These are phyloP conservation scores for Arctostaphylos glauca DNA, from an alignment of 148 eudicot genomes.

Conservation along the genomic window DNA sequence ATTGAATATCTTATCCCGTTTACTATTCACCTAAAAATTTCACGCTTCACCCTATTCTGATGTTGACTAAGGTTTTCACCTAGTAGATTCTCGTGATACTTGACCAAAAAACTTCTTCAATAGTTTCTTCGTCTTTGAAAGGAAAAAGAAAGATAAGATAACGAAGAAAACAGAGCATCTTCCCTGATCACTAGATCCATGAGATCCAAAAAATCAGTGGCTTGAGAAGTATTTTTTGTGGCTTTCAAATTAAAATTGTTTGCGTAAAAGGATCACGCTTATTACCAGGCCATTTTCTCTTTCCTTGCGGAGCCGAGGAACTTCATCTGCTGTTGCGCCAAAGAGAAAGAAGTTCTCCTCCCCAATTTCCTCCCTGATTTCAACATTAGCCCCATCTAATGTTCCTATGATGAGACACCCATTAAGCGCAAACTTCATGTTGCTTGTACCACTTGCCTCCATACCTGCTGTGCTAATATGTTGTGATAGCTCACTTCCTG, in stretches of 20 bases:
- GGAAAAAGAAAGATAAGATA: neutral
- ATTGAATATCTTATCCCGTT: neutral
- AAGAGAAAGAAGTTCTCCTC: constrained; percentile 89
- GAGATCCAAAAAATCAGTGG: neutral
- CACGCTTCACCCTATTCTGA: neutral
- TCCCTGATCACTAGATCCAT: neutral
- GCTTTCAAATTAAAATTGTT: neutral
- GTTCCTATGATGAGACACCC: constrained; percentile 98
- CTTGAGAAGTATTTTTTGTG: neutral
- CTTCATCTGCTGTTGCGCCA: constrained; percentile 97
- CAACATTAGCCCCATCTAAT: constrained; percentile 94
- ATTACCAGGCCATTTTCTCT: constrained; percentile 88
- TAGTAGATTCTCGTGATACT: neutral
- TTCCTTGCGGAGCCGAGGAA: constrained; percentile 82
- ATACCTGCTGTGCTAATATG: constrained; percentile 99
- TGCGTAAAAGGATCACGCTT: neutral
- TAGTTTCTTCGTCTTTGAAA: neutral
- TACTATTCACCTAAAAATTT: neutral
- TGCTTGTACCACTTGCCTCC: constrained; percentile 99
- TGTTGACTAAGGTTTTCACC: neutral
- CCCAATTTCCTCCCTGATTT: constrained; percentile 95
- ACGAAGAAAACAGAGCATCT: neutral
- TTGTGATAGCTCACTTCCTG: constrained; percentile 98
- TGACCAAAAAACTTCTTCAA: neutral
- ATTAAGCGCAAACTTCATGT: constrained; percentile 97